Evolutionary conservation across 2,329 filamentous ascomycete genomes (phyloP).

Genomic region (Claviceps spartinae): DNA sequence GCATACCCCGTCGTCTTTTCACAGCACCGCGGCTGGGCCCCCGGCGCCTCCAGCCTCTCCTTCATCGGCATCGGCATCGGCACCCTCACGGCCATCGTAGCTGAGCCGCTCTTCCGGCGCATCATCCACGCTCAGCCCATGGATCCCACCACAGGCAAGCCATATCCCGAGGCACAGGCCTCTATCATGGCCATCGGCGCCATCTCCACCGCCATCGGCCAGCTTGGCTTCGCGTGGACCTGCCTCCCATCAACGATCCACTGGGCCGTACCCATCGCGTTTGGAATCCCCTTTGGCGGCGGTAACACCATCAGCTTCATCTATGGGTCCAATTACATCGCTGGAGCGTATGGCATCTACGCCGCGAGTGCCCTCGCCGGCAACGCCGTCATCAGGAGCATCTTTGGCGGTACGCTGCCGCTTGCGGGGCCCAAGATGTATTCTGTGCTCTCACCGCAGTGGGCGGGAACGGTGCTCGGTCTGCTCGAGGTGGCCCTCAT

Average conservation of each 20-base stretch:
- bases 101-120: constrained; percentile 58
- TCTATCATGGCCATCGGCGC: constrained; percentile 67
- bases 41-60: constrained; percentile 59
- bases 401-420: constrained; percentile 66
- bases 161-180: constrained; percentile 68
- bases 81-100: constrained; percentile 44
- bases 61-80: constrained; percentile 61
- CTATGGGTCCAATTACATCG: constrained; percentile 69
- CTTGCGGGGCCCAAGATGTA: constrained; percentile 66
- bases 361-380: constrained; percentile 69
- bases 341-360: constrained; percentile 67
- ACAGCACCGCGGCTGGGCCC: constrained; percentile 60
- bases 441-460: constrained; percentile 52
- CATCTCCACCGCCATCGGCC: constrained; percentile 59
- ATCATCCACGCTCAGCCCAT: constrained; percentile 65
- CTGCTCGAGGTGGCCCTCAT: constrained; percentile 60
- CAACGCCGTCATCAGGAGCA: constrained; percentile 59
- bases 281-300: constrained; percentile 65
- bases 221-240: constrained; percentile 83
- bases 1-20: constrained; percentile 79
- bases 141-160: constrained; percentile 61
- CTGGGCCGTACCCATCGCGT: constrained; percentile 68
- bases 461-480: constrained; percentile 65
- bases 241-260: constrained; percentile 64
- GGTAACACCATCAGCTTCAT: constrained; percentile 73